A percentile compares a stretch with the other conserved stretches of the same genome.
These are phyloP conservation scores for Aspergillus glaucus DNA, from an alignment of 2,329 filamentous ascomycete genomes.

Conservation along the genomic window DNA sequence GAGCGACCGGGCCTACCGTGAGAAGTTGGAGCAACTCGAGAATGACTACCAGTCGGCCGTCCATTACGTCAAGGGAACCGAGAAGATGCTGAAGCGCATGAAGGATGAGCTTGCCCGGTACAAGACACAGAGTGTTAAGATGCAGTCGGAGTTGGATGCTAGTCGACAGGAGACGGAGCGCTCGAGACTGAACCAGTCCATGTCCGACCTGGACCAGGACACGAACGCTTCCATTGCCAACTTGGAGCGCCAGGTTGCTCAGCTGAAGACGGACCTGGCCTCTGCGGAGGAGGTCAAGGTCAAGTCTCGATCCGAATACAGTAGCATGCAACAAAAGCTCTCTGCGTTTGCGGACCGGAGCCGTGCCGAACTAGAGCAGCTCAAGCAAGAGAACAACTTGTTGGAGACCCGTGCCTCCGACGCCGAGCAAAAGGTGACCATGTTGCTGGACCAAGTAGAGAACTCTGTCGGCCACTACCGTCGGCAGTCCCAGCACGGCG, in stretches of 20 bases:
- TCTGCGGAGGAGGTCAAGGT: slow-evolving; percentile 64
- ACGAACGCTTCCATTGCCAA: slow-evolving; percentile 59
- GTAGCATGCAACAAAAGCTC: slow-evolving; percentile 54
- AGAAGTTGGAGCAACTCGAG: slow-evolving; percentile 88
- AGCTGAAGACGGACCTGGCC: slow-evolving; percentile 64
- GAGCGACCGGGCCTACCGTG: slow-evolving; percentile 81
- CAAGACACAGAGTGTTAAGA: slow-evolving; percentile 74
- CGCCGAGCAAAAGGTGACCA: slow-evolving; percentile 86
- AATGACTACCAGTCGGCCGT: slow-evolving; percentile 97
- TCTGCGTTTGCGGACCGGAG: slow-evolving; percentile 48
- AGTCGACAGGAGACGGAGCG: slow-evolving; percentile 66
- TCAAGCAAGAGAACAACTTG: slow-evolving; percentile 73
- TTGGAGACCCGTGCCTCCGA: slow-evolving; percentile 81
- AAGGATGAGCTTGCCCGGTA: slow-evolving; percentile 94
- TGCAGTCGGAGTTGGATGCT: slow-evolving; percentile 74
- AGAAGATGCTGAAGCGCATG: slow-evolving; percentile 98
- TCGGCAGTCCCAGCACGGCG: slow-evolving; percentile 55
- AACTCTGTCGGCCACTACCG: slow-evolving; percentile 91
- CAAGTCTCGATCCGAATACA: slow-evolving; percentile 50
- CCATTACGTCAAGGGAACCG: slow-evolving; percentile 95
- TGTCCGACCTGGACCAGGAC: slow-evolving; percentile 63
- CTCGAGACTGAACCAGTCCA: slow-evolving; percentile 57
- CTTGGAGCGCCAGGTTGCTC: slow-evolving; percentile 65
- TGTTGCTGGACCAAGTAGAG: slow-evolving; percentile 91
- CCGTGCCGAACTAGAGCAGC: slow-evolving; percentile 66